Percentiles rank a stretch among this genome's conserved stretches.
phyloP scores from a whole-genome alignment of 2,329 filamentous ascomycete genomes.

The Whalleya microplaca region DNA sequence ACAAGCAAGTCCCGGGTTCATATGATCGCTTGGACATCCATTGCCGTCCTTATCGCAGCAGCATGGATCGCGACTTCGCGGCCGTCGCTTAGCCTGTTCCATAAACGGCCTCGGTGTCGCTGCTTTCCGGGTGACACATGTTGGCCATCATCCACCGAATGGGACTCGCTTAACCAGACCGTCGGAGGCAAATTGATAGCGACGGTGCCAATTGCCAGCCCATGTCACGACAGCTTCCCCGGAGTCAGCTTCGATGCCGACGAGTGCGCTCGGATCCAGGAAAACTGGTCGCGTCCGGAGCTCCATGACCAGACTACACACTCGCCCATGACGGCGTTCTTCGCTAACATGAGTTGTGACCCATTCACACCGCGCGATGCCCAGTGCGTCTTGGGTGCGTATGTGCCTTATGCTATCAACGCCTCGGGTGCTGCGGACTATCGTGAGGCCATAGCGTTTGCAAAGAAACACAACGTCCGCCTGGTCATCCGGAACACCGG shows the following conservation, averaged over 20 bases:
- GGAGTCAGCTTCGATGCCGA: constrained; percentile 1
- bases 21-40: neutral
- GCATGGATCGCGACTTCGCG: neutral
- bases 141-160: constrained; percentile 29
- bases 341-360: constrained; percentile 33
- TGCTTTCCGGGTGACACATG: constrained; percentile 45
- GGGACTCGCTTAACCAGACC: constrained; percentile 49
- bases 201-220: constrained; percentile 47
- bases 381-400: constrained; percentile 43
- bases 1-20: no score
- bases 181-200: constrained; percentile 48
- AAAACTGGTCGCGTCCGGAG: constrained; percentile 14
- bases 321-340: constrained; percentile 27
- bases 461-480: constrained; percentile 45
- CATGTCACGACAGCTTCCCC: constrained; percentile 44
- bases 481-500: constrained; percentile 54
- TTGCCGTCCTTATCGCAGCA: neutral
- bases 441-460: constrained; percentile 39
- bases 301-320: constrained; percentile 11
- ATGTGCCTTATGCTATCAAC: constrained; percentile 37
- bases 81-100: neutral
- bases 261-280: constrained; percentile 17
- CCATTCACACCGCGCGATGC: constrained; percentile 40
- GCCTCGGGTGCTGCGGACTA: constrained; percentile 29
- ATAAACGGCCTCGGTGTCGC: constrained; percentile 5